phyloP scores from a whole-genome alignment of 371 early-diverging fungal genomes.

The Mucor ambiguus region DNA sequence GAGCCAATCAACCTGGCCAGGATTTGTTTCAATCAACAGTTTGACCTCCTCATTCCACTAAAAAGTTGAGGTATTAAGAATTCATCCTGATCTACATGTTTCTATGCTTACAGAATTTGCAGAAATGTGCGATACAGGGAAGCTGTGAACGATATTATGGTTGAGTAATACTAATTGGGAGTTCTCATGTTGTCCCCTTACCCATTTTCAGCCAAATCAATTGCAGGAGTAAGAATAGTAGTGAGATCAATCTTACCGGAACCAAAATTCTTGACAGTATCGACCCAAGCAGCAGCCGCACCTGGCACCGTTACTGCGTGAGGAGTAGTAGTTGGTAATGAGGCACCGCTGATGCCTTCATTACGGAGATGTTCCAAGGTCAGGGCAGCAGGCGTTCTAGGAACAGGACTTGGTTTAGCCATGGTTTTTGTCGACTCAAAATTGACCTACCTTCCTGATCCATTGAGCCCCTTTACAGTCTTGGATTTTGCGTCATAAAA shows the following conservation, averaged over 20 bases:
- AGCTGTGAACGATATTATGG: constrained; percentile 18
- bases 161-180: not conserved
- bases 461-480: constrained; percentile 69
- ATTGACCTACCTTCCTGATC: constrained; percentile 65
- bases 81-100: not conserved
- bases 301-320: constrained; percentile 84
- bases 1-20: constrained; percentile 54
- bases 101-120: constrained; percentile 24
- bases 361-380: constrained; percentile 50
- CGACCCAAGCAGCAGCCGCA: constrained; percentile 81
- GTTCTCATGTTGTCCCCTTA: constrained; percentile 20
- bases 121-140: constrained; percentile 45
- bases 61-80: not conserved
- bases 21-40: constrained; percentile 45
- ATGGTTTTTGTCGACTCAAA: not conserved
- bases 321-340: constrained; percentile 51
- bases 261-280: constrained; percentile 75
- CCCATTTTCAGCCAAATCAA: constrained; percentile 74
- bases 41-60: constrained; percentile 64
- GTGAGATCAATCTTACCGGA: constrained; percentile 60
- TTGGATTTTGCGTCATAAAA: constrained; percentile 70
- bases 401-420: not conserved
- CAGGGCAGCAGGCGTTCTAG: constrained; percentile 63
- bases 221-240: constrained; percentile 72
- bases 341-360: constrained; percentile 30